Evolutionary conservation across 2,329 filamentous ascomycete species (phyloP), one percentile per base, ranked within the genome.

Genomic region (Arthrobotrys sinensis): DNA sequence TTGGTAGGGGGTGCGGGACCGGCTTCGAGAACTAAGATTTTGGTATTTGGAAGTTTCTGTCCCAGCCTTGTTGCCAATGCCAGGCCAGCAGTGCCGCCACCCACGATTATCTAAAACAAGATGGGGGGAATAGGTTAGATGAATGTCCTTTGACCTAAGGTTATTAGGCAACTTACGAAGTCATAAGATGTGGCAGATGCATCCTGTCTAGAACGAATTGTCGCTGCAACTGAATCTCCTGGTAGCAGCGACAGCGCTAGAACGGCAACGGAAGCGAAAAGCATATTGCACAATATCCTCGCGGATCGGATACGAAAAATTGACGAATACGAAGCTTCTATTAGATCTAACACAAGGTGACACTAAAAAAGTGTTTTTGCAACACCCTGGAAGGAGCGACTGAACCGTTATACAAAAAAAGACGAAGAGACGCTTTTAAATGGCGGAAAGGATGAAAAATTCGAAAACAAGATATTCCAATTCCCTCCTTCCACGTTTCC

Each of bases 31-130:
- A 78, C 52, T 12, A 78, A 52, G 24, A 78, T 68, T 48, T 67
- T 71, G 7, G 73, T 48, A 12, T 63, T 67, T 24, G 73, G 67
- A 11, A 78, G 50, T 50, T 78, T 78, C 28, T 78, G 66, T 24
- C 73, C 67, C 19, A 80, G 62, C 24, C 78, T 64, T 11, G 78
- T 70, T 5, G 78, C 78, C 8, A 80, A 53, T 28, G 70, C 72
- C 19, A 72, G 34, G 52, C 78, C 78, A 14, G 78, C 67, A 21
- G 78, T 80, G 45, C 78, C 78, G 32, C 78, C 78, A 48, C 76
- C 73, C 43, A 78, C 46, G 11, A 78, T 53, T 52, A 78, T 78
- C 73, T 78, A 43, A 24, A 24, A 36, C 28, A 53, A 1, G 16
- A 63, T 45, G 10, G n/a, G 10, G n/a, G 21, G 7, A 3, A 36